phyloP scores from a whole-genome alignment of 2,329 filamentous ascomycete species.

The Ophiobolus disseminans region DNA sequence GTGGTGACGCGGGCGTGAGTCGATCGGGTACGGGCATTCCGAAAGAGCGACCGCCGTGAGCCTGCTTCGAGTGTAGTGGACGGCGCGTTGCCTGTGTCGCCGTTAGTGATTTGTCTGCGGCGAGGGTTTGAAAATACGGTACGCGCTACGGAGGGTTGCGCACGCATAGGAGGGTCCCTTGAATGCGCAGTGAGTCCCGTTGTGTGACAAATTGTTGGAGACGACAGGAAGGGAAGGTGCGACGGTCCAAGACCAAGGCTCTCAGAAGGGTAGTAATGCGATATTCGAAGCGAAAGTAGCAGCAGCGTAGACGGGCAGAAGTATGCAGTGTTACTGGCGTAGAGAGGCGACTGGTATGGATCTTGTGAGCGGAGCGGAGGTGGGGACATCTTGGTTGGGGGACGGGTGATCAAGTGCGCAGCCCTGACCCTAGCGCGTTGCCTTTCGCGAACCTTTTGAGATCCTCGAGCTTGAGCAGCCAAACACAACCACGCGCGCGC shows the following conservation, averaged over 20 bases:
- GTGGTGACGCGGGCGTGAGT: background rate
- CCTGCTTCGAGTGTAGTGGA: background rate
- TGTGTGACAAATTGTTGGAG: conserved; percentile 12
- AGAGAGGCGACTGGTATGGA: background rate
- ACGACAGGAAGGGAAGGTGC: conserved; percentile 8
- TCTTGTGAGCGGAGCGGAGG: background rate
- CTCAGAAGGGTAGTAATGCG: background rate
- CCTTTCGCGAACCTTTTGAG: conserved; percentile 20
- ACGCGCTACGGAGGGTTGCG: conserved; percentile 5
- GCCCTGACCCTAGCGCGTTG: conserved; percentile 12
- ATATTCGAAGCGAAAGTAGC: background rate
- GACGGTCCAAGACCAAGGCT: conserved; percentile 2
- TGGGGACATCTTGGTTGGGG: conserved; percentile 3
- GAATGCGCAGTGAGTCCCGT: conserved; percentile 5
- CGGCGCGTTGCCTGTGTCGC: conserved; percentile 1
- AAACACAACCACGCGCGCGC: conserved; percentile 17
- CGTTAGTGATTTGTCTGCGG: conserved; percentile 6
- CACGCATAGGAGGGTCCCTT: background rate
- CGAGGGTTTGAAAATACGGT: conserved; percentile 1
- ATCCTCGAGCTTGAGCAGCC: conserved; percentile 23
- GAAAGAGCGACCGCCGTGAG: background rate
- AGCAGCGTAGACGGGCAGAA: background rate
- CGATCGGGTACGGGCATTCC: background rate
- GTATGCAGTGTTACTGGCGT: background rate
- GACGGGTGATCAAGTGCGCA: background rate